Evolutionary conservation across 2,329 filamentous ascomycete species (phyloP), one percentile per base, ranked within the genome.

Genomic region (Aciculosporium take): DNA sequence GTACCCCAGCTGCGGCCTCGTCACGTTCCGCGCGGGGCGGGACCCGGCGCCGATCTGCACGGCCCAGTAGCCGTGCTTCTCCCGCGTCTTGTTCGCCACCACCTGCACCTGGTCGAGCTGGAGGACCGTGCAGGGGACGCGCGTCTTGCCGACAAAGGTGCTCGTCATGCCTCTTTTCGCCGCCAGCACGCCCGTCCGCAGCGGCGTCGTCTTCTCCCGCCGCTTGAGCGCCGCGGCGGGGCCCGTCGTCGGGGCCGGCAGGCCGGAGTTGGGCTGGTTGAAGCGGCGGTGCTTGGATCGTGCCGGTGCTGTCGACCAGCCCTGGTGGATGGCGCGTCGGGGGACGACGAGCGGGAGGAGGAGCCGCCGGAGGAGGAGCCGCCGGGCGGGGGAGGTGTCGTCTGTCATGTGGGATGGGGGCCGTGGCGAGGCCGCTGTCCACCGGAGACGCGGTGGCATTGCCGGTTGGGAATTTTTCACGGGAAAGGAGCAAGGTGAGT

Each of bases 121-220:
- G 43, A 98, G 73, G 40, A 98, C 82, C 12, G 91, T 98, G 68
- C 87, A 94, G 17, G 88, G 73, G 44, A 80, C 82, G 49, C 89
- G 79, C 48, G 73, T 74, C 51, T 84, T 83, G 52, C 79, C 75
- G 56, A 87, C 80, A 71, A 83, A 96, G 49, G 95, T 65, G 45
- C 83, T 88, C 33, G 87, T 94, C 84, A 98, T 96, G 61, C 91
- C 91, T 66, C 88, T 89, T 67, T 98, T 98, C 58, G 80, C 72
- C 10, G 83, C 87, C 36, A 98, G 71, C 7, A 85, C 79, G 24
- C 91, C 91, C 2, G 87, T 80, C 23, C 91, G 82, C 32, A 78
- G 54, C 1, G 76, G 76, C 12, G 76, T 74, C 13, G 74, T 76
- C 48, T 65, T 66, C 49, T 68, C 71, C 51, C 68, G 71, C 37